Evolutionary conservation across 768 basidiomycete genomes (phyloP).

Genomic region (Calocybe cyanea): DNA sequence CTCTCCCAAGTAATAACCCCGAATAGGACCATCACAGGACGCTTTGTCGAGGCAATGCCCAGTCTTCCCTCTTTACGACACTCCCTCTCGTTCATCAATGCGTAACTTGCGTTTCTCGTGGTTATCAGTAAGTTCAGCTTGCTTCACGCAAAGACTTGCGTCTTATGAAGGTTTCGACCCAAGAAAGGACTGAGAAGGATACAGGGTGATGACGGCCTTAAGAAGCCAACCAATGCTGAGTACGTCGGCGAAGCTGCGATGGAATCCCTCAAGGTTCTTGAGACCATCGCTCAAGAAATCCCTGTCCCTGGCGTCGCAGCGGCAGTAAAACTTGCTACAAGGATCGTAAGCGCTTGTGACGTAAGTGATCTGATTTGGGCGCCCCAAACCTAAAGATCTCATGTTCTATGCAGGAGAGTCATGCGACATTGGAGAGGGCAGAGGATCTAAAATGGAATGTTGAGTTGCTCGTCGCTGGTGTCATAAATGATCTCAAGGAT

Average conservation of each 20-base stretch:
- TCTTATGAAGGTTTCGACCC: too few relatives aligned
- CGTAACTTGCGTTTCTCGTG: too few relatives aligned
- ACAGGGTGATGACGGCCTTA: neutral
- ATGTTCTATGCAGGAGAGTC: slow-evolving; percentile 5
- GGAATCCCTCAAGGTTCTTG: slow-evolving; percentile 3
- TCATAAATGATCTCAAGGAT: slow-evolving; percentile 10
- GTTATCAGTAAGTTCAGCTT: too few relatives aligned
- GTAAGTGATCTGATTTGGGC: neutral
- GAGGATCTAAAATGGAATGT: slow-evolving; percentile 7
- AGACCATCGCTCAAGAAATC: slow-evolving; percentile 1
- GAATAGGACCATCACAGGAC: too few relatives aligned
- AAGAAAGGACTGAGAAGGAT: too few relatives aligned
- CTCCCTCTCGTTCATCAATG: too few relatives aligned
- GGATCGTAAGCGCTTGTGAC: slow-evolving; percentile 10
- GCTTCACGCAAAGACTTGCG: too few relatives aligned
- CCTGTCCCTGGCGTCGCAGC: slow-evolving; percentile 6
- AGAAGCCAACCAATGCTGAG: neutral
- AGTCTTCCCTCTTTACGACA: too few relatives aligned
- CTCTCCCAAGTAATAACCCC: too few relatives aligned
- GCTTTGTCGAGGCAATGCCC: too few relatives aligned
- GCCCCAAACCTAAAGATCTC: too few relatives aligned
- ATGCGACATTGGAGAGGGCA: slow-evolving; percentile 5
- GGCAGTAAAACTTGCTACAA: neutral
- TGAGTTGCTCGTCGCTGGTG: slow-evolving; percentile 1
- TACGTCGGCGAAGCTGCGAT: slow-evolving; percentile 7